Evolutionary conservation across 345 rosid species (phyloP), one percentile per base, ranked within the genome.

Genomic region (Euphorbia tirucalli): DNA sequence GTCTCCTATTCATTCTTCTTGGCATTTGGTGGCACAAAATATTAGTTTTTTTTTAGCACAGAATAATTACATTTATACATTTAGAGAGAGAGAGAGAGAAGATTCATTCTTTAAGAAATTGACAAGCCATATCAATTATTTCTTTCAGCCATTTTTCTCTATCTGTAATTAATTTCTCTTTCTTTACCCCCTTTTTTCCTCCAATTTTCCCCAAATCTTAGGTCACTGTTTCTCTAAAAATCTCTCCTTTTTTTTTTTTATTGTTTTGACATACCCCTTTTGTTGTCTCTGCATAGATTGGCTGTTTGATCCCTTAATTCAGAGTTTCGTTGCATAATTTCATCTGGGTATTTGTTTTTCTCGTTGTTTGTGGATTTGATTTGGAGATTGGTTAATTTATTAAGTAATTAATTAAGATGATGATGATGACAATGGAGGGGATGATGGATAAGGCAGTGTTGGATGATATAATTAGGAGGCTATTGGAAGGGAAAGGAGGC

Each of bases 401-500:
- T 27, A 32, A 32, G 2, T 32, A 32, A 32, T 32, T 5, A 41
- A 7, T 41, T 6, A 68, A 67, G 64, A 77, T 27, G 74, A 78
- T 59, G 81, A 78, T 78, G 81, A 78, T 78, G 81, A 78, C 81
- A n/a, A 78, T 78, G 78, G 81, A 78, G 13, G 81, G 81, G 43
- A 78, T 70, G 81, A 87, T 91, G 92, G 95, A 93, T 82, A 85
- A 78, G 75, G 82, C 86, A 46, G 90, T 84, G 3, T 75, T 96
- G 91, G 98, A 96, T 85, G 99, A 96, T 78, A 89, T 96, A 19
- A 88, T 96, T 69, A 84, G 93, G 81, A 89, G 98, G 82, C 78
- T 96, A 28, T 77, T 96, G 78, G 98, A 91, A 46, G 97, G 99
- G 7, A 89, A 79, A 91, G 98, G 96, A 68, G 88, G 92, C 11